Percentiles rank a stretch among this genome's conserved stretches.
These are phyloP conservation scores for Hymenotorrendiella dingleyae DNA, from an alignment of 2,329 filamentous ascomycete genomes.

Conservation along the genomic window DNA sequence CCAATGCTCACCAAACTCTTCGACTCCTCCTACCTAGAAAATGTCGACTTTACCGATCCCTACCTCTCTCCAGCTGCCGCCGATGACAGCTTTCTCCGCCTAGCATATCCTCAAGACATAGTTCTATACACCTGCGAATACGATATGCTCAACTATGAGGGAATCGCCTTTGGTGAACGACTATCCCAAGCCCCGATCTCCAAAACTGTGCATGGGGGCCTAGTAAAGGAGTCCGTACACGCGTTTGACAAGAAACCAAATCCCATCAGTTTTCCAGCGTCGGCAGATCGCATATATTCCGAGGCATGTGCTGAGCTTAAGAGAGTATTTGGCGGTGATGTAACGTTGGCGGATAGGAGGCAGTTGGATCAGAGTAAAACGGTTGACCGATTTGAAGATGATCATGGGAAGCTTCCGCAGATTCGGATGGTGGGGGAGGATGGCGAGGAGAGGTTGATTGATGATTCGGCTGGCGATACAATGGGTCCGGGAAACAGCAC, in stretches of 20 bases:
- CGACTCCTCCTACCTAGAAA: conserved; percentile 52
- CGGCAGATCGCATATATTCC: conserved; percentile 26
- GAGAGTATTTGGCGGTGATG: conserved; percentile 23
- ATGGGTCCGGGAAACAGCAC: no score
- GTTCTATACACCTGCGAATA: conserved; percentile 58
- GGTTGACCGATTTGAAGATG: conserved; percentile 26
- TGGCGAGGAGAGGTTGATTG: conserved; percentile 1
- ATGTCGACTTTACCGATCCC: conserved; percentile 41
- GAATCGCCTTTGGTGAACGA: conserved; percentile 54
- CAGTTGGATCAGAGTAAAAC: conserved; percentile 20
- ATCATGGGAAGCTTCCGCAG: no score
- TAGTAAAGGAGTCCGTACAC: conserved; percentile 54
- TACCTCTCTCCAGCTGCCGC: conserved; percentile 54
- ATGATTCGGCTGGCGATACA: no score
- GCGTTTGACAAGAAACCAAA: conserved; percentile 64
- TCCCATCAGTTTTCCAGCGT: conserved; percentile 39
- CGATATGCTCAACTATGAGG: conserved; percentile 58
- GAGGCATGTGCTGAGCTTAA: conserved; percentile 29
- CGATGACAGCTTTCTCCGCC: conserved; percentile 42
- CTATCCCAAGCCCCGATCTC: conserved; percentile 41
- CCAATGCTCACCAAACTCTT: conserved; percentile 55
- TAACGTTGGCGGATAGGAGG: conserved; percentile 20
- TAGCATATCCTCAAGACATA: conserved; percentile 44
- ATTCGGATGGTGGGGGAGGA: not conserved
- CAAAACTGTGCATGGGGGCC: conserved; percentile 53